Base-by-base conservation (phyloP, 164 flowering plant species). In the Taxillus chinensis region DNA sequence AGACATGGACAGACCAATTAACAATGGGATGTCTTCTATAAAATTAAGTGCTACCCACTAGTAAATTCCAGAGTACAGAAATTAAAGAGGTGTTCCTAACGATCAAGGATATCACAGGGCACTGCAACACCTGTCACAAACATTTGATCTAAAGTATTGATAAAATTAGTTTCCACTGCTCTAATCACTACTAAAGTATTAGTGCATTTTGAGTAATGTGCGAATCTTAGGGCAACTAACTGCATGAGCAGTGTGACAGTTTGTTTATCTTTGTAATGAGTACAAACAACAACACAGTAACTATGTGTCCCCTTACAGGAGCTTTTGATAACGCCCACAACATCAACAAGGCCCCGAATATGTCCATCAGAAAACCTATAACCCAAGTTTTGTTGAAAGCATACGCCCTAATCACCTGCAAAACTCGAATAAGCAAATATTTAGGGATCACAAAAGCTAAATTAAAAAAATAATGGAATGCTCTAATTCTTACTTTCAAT, bases 331-430 rank as follows among this genome's bases (percentile, higher is more conserved):
- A 72, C 10, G 99, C 99, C 77, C 76, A 82, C 75, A 95, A 66
- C 99, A 95, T 95, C 79, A 95, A 73, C 56, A 86, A 1, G 10
- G 96, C 99, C 41, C 99, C 99, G 74, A 79, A 70, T 45, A 95
- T 82, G 71, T 95, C 99, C 97, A 95, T 82, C 43, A 87, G 68
- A 71, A 95, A 86, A 39, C 99, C 97, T 4, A 74, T 57, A 48
- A 77, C 37, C 99, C 99, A 91, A 38, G 87, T 60, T 68, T 71
- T 89, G 71, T 95, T 95, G 67, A 81, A 79, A 56, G 85, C 93
- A 79, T 91, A 95, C 42, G 99, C 92, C 75, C 81, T 78, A 55
- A 95, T 64, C 59, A 93, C 96, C 98, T 89, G 52, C 58, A 78
- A 27, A 66, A 7, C 14, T 27, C 51, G 48, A 17, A 60, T 7